These are phyloP conservation scores for Cotoneaster glaucophyllus DNA, from an alignment of 306 rosid species.

Conservation along the genomic window DNA sequence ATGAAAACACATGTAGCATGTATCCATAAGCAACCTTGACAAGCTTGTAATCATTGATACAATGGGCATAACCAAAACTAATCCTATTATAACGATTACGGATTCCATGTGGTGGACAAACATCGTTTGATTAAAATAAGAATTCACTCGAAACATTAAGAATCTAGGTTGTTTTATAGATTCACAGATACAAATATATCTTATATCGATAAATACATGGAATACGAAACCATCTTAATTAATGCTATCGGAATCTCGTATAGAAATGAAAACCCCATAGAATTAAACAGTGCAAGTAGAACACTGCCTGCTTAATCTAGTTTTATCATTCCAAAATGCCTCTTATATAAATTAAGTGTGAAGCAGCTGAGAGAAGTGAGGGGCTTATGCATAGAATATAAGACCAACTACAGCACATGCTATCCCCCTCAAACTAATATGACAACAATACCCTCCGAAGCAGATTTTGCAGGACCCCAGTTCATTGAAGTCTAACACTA, in stretches of 20 bases:
- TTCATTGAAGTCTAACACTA: not conserved
- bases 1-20: not conserved
- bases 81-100: not conserved
- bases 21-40: not conserved
- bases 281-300: not conserved
- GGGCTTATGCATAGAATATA: not conserved
- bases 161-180: too few species aligned
- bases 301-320: not conserved
- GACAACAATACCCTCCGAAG: conserved; percentile 18
- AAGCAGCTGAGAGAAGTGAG: not conserved
- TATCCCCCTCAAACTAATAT: conserved; percentile 7
- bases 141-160: too few species aligned
- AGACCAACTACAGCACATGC: not conserved
- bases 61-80: conserved; percentile 3
- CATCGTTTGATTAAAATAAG: too few species aligned
- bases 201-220: too few species aligned
- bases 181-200: too few species aligned
- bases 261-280: not conserved
- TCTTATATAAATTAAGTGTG: too few species aligned
- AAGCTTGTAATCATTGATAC: not conserved
- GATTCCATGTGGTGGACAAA: not conserved
- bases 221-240: too few species aligned
- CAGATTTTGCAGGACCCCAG: not conserved
- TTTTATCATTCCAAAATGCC: too few species aligned
- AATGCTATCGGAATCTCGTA: not conserved